Conservation (phyloP, 192 early-diverging fungal species). For the Lobosporangium transversale region DNA sequence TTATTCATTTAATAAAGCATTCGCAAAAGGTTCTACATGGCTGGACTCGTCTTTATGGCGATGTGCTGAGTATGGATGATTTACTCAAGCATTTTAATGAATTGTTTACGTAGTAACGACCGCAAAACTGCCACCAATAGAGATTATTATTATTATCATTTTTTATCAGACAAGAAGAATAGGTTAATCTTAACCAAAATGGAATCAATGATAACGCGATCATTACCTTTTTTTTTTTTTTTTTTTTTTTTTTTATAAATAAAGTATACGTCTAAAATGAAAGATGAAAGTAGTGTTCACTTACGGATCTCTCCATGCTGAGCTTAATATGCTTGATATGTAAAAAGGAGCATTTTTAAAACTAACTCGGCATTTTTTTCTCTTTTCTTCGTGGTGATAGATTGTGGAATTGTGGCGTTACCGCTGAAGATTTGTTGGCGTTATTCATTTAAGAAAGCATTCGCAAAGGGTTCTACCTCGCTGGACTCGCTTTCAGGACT, state of each 20-base stretch:
- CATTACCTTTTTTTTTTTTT: too few species aligned
- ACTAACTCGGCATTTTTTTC: not conserved
- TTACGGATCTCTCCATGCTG: too few species aligned
- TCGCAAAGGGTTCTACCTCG: too few species aligned
- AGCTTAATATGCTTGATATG: not conserved
- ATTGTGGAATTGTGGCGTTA: slow-evolving; percentile 47
- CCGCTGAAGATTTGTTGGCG: slow-evolving; percentile 14
- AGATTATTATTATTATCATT: not conserved
- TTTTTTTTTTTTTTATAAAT: too few species aligned
- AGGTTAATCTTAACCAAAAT: too few species aligned
- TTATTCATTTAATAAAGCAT: slow-evolving; percentile 11
- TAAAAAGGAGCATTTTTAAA: not conserved
- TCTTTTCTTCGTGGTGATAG: not conserved
- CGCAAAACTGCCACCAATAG: not conserved
- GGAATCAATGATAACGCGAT: too few species aligned
- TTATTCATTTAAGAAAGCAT: slow-evolving; percentile 9
- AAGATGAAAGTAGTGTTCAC: too few species aligned
- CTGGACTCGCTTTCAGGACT: too few species aligned
- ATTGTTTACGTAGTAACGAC: not conserved
- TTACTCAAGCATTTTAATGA: not conserved
- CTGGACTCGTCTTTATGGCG: too few species aligned
- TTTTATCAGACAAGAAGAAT: not conserved
- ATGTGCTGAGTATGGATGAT: too few species aligned
- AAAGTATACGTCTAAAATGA: too few species aligned
- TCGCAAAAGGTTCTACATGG: too few species aligned